These are phyloP conservation scores for Coemansia sp. DNA, from an alignment of 192 early-diverging fungal genomes.

Conservation along the genomic window DNA sequence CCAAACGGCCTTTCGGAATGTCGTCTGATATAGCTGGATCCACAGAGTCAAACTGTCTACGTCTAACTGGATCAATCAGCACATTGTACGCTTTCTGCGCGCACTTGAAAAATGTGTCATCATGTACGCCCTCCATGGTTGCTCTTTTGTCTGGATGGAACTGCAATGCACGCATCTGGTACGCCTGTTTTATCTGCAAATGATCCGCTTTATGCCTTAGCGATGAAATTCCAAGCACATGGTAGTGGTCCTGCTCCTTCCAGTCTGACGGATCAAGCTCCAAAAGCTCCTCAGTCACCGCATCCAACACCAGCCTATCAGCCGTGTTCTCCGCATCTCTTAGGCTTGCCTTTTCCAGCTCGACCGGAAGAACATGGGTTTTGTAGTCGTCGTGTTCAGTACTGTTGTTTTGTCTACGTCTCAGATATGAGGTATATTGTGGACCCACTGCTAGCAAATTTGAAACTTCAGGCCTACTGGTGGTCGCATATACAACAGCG, in stretches of 20 bases:
- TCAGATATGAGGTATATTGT: conserved; percentile 44
- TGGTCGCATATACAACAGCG: conserved; percentile 5
- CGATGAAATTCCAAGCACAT: conserved; percentile 68
- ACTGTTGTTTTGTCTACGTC: conserved; percentile 50
- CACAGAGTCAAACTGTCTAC: conserved; percentile 77
- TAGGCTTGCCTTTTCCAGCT: conserved; percentile 40
- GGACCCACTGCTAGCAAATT: conserved; percentile 47
- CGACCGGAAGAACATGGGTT: conserved; percentile 48
- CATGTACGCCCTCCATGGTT: conserved; percentile 29
- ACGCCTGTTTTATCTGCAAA: conserved; percentile 66
- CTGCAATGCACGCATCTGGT: conserved; percentile 40
- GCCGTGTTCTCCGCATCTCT: conserved; percentile 44
- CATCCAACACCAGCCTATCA: conserved; percentile 58
- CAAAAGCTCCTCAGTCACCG: conserved; percentile 63
- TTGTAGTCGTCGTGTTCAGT: conserved; percentile 57
- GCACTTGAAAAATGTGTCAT: conserved; percentile 83
- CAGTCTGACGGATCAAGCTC: conserved; percentile 69
- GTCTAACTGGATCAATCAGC: conserved; percentile 65
- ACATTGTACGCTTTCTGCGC: conserved; percentile 75
- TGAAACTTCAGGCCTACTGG: conserved; percentile 15
- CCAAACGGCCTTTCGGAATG: conserved; percentile 30
- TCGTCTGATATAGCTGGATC: conserved; percentile 73
- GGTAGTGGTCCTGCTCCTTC: conserved; percentile 87
- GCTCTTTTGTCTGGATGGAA: conserved; percentile 82
- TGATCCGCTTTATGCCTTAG: conserved; percentile 67